These are phyloP conservation scores for Colletotrichum sp. DNA, from an alignment of 2,329 filamentous ascomycete genomes.

Conservation along the genomic window DNA sequence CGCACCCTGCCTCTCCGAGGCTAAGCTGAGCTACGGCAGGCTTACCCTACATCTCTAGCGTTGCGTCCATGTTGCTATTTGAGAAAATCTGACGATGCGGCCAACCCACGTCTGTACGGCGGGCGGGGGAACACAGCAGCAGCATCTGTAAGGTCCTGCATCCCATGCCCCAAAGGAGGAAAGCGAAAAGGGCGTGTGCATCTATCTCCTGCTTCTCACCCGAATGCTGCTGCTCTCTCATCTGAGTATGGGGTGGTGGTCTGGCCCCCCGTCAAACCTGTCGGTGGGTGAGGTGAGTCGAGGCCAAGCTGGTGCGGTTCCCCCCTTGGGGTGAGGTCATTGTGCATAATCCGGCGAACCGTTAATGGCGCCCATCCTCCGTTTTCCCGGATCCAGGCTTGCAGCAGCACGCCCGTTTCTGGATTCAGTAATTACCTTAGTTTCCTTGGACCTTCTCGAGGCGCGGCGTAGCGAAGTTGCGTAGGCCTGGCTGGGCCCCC, in stretches of 20 bases:
- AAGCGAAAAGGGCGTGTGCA: not conserved
- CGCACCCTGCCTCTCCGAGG: not conserved
- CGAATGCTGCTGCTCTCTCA: not conserved
- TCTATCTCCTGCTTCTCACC: not conserved
- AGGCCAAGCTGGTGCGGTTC: not conserved
- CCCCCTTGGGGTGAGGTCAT: not conserved
- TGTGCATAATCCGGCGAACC: not conserved
- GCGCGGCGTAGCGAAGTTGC: not conserved
- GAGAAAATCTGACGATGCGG: not conserved
- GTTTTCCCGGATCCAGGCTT: not conserved
- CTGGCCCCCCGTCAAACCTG: not conserved
- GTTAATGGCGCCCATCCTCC: not conserved
- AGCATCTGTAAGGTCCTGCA: not conserved
- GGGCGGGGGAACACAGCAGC: not conserved
- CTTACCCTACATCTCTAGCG: not conserved
- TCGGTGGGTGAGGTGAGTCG: slow-evolving; percentile 12
- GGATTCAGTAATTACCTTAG: not conserved
- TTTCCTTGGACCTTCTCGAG: not conserved
- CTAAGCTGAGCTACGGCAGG: not conserved
- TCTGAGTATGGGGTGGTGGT: not conserved
- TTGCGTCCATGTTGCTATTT: not conserved
- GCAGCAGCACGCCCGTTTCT: not conserved
- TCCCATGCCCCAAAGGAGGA: not conserved
- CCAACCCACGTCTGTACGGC: not conserved
- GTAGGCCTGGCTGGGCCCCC: not conserved